Evolutionary conservation across 805 yeast species (phyloP), one percentile per base, ranked within the genome.

Genomic region (Tetrapisispora nanseiensis): DNA sequence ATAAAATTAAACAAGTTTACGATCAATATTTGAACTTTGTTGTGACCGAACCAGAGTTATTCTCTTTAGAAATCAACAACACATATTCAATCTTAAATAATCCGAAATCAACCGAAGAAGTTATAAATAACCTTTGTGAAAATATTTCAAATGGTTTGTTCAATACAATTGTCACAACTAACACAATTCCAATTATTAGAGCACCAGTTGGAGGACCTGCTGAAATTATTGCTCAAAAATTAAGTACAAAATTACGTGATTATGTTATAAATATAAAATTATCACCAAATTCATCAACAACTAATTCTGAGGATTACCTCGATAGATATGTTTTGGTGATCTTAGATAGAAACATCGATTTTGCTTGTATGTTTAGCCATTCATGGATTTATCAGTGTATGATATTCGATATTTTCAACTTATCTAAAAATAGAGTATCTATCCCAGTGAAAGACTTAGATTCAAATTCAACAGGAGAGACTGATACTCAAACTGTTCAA

Each of bases 321-420:
- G 81, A 80, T 44, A 70, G 95, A 46, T 76, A 82, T 3, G 96
- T 90, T 11, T 68, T 92, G 52, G 72, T 94, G 26, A 62, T 92
- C 32, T 65, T 92, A 35, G 99, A 92, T 64, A 74, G 99, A 62
- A 85, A 82, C 57, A 71, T 92, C 45, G 97, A 92, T 63, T 70
- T 92, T 47, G 81, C 92, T 2, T 82, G 95, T 13, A 90, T 92
- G 97, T 80, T 92, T 62, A 76, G 90, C 1, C 99, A 92, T 65
- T 86, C 97, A 11, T 90, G 97, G 97, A 89, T 94, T 39, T 92
- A 92, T 61, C 95, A 90, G 67, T 87, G 96, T 55, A 80, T 92
- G 76, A 92, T 92, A 16, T 84, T 89, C 55, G 99, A 92, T 59
- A 92, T 87, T 5, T 86, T 92, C 60, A 74, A 76, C 40, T 70